A percentile compares a stretch with the other conserved stretches of the same genome.
Evolutionary conservation across 352 stramenopile genomes (phyloP).

Genomic region (Phytophthora cajani): DNA sequence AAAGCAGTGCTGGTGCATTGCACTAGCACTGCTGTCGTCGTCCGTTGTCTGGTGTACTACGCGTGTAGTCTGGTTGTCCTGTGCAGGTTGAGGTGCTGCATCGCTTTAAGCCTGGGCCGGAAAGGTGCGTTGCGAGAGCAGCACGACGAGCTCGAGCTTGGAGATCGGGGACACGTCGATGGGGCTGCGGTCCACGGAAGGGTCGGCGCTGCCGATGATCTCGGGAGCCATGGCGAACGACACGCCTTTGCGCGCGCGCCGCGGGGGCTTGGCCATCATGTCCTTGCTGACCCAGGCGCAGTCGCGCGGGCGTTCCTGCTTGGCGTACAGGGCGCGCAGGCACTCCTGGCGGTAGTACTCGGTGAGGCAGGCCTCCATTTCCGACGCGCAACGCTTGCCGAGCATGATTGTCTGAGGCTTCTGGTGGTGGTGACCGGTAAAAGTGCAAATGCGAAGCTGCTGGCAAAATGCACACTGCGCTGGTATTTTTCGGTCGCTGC

Average conservation of each 20-base stretch:
- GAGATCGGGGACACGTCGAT: conserved; percentile 83
- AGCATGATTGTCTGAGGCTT: conserved; percentile 45
- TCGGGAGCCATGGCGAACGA: conserved; percentile 64
- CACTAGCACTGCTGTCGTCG: conserved; percentile 10
- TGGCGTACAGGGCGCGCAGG: conserved; percentile 76
- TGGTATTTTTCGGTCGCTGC: conserved; percentile 30
- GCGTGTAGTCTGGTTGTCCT: conserved; percentile 37
- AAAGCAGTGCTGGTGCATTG: conserved; percentile 9
- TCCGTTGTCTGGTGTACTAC: conserved; percentile 31
- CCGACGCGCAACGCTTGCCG: conserved; percentile 72
- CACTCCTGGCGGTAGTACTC: conserved; percentile 88
- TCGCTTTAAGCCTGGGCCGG: conserved; percentile 47
- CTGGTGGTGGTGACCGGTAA: conserved; percentile 13
- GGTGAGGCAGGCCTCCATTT: conserved; percentile 80
- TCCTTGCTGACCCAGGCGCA: conserved; percentile 58
- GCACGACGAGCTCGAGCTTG: conserved; percentile 73
- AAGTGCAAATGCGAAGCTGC: conserved; percentile 33
- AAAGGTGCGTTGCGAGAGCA: conserved; percentile 81
- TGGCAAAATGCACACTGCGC: conserved; percentile 54
- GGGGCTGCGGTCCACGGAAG: conserved; percentile 70
- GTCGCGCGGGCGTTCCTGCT: conserved; percentile 51
- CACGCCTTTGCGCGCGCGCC: conserved; percentile 61
- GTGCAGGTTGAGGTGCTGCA: conserved; percentile 14
- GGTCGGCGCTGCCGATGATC: conserved; percentile 79
- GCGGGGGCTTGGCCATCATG: conserved; percentile 51